Base-by-base conservation (phyloP, 805 yeast genomes). In the Kuraishia piskuri region DNA sequence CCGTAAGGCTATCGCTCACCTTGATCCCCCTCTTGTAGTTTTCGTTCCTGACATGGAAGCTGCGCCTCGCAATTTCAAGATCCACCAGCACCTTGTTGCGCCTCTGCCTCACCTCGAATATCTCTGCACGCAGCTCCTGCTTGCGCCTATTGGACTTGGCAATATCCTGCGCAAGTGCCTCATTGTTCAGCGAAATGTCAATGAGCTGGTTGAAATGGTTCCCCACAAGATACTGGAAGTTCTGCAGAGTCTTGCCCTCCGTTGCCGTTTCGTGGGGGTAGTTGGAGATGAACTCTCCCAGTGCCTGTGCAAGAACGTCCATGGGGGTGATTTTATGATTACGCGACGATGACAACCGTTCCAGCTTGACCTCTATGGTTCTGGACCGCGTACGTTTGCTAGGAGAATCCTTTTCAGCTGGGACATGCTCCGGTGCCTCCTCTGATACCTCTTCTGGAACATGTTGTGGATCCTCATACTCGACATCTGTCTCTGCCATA, bases 151-250 rank as follows among this genome's bases (percentile, higher is more conserved):
- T 68, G 4, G 65, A 56, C 22, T 61, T 63, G 9, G 59, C 54
- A 22, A 73, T 57, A 40, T 70, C 67, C 23, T 59, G 58, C 12
- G 61, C 51, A n/a, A 70, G 57, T 22, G 64, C 57, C 47, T 71
- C 67, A 56, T 70, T 73, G 1, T 68, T 60, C 46, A 74, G 54
- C 52, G 67, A 64, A 5, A 68, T 52, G 57, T 74, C 78, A 31
- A 73, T 60, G 23, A 71, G 56, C 12, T 61, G 59, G 1, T 57
- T 58, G 47, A 73, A 66, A 61, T 69, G 68, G 2, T 53, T 51
- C 14, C 59, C 58, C n/a, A 66, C 53, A n/a, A 59, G 46, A 2
- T 55, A 54, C 5, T 54, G 50, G 55, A 68, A 71, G 8, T 52
- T 59, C 1, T 51, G 46, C 7, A 58, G 54, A 36, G 55, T 50